phyloP scores from a whole-genome alignment of 768 basidiomycete species.

The Multifurca ochricompacta region DNA sequence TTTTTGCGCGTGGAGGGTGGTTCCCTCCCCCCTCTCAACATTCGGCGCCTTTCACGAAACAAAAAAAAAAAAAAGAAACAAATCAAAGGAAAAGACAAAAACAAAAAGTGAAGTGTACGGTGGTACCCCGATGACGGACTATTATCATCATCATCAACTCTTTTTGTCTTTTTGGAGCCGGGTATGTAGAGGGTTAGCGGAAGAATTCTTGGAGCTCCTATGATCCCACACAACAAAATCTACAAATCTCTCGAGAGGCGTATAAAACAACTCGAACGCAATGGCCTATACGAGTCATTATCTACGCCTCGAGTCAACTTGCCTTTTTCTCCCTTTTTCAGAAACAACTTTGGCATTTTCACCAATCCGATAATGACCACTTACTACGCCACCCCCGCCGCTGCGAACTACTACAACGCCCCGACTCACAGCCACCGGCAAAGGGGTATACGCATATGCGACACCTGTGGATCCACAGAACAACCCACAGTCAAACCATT shows the following conservation, averaged over 20 bases:
- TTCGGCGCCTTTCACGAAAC: slow-evolving; percentile 6
- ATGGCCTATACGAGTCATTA: slow-evolving; percentile 15
- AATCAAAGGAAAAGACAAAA: not conserved
- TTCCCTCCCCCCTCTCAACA: not conserved
- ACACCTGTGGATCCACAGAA: slow-evolving; percentile 66
- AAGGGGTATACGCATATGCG: slow-evolving; percentile 71
- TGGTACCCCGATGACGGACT: not conserved
- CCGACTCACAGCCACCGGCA: slow-evolving; percentile 43
- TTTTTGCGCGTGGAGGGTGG: too few species aligned
- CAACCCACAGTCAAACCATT: slow-evolving; percentile 55
- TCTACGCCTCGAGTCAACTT: slow-evolving; percentile 5
- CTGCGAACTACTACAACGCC: slow-evolving; percentile 66
- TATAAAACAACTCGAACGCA: slow-evolving; percentile 13
- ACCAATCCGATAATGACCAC: slow-evolving; percentile 27
- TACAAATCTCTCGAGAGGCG: not conserved
- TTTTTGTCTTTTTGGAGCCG: slow-evolving; percentile 9
- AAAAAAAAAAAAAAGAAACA: slow-evolving; percentile 11
- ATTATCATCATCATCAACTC: not conserved
- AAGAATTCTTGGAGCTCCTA: slow-evolving; percentile 1
- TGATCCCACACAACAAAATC: not conserved
- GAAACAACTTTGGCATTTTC: not conserved
- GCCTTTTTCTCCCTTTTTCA: not conserved
- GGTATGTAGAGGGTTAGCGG: not conserved
- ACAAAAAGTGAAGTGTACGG: too few species aligned
- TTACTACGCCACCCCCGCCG: slow-evolving; percentile 62